Evolutionary conservation across 257 asterid genomes (phyloP), one percentile per base, ranked within the genome.

Genomic region (Scutellaria minor): DNA sequence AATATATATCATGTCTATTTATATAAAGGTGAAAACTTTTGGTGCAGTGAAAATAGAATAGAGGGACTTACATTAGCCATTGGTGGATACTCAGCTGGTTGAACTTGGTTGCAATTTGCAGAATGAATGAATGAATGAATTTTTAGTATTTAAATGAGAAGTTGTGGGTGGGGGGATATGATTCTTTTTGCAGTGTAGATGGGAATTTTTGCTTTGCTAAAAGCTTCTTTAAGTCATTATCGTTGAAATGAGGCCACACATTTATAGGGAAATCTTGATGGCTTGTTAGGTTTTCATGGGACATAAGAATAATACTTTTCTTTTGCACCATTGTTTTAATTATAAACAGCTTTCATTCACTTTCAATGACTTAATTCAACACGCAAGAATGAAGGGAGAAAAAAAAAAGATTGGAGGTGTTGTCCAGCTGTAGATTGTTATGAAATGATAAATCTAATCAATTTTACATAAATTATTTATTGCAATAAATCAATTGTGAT

Each of bases 21-120:
- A 53, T 4, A 20, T 41, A 18, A 31, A 37, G 35, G 59, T 31
- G 45, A 58, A 18, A 46, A 46, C 37, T 10, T 39, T 7, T 35
- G 6, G 13, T 13, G 5, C 5, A 14, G 31, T 6, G 31, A 2
- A 4, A 64, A 39, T 46, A 41, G 44, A 57, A 37, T 31, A n/a
- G 18, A 48, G 39, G 64, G 47, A 82, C 96, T 88, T 79, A 90
- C 98, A 72, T 84, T 92, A n/a, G 91, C 77, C 96, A 77, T 81
- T 9, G 71, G 45, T 69, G 41, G 63, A 41, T 63, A 54, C 56
- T 73, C 47, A 18, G 18, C 18, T 18, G 18, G 40, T 35, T 72
- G 9, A 22, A 42, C 18, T 50, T 55, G 47, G 37, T 40, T 45
- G 54, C 53, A 47, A 46, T 15, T 18, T 24, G 73, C 2, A 18